Evolutionary conservation across 768 basidiomycete species (phyloP), one percentile per base, ranked within the genome.

Genomic region (Mycena vulgaris): DNA sequence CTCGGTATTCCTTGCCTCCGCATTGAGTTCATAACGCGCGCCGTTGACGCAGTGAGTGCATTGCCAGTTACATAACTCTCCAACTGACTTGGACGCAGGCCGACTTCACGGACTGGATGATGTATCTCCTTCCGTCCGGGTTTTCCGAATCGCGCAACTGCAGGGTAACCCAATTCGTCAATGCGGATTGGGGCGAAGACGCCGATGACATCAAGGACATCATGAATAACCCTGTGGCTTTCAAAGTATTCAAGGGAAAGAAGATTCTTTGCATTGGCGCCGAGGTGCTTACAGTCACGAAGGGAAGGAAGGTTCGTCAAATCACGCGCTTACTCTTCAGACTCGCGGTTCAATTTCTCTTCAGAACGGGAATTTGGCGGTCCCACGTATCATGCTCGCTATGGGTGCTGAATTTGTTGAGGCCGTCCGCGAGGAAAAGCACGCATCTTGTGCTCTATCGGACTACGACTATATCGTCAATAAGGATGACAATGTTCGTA

Each of bases 1-100:
- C 83, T 96, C 45, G 96, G 96, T 14, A 90, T 98, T 59, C 96
- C 96, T 5, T 96, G 94, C 72, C 75, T 98, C 28, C 87, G 86
- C 1, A 78, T 85, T 7, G 80, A 84, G 14, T 96, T 91, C 88
- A 76, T 92, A 33, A 70, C 82, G 37, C 79, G 83, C 28, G 83
- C 81, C 14, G 75, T 84, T 21, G 69, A 78, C 65, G 66, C 42
- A 58, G 83, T 82, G 67, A 78, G 83, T 78, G 25, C 31, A 55
- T 42, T 63, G n/a, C 21, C 53, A 39, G 8, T 49, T 45, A 48
- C 59, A 35, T 25, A 49, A 19, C 27, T 58, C 37, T 66, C 61
- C 28, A 8, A 25, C 33, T 68, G 66, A 55, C 25, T 63, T 63
- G 23, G 28, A 19, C 68, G 19, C 40, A 55, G 53, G 27, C 47